Evolutionary conservation across 129 eudicot species (phyloP), one percentile per base, ranked within the genome.

Genomic region (Calendula officinalis): DNA sequence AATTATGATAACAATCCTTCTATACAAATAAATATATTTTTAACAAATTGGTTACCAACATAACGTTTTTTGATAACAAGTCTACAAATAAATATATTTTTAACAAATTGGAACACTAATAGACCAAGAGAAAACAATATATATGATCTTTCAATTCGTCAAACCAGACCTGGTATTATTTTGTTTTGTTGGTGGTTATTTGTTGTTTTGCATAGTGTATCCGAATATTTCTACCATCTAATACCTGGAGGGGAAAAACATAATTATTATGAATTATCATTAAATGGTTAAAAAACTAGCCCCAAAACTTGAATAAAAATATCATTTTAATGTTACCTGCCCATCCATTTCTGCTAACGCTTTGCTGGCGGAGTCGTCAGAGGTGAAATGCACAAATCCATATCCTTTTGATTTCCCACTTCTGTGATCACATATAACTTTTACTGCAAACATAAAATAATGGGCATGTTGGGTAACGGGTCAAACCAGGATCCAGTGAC

Each of bases 331-430:
- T 39, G 16, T 66, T 62, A 88, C 94, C 81, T 77, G 83, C 39
- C 84, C 89, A 60, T 85, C 66, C 89, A 85, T 84, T 77, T 82
- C 87, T 63, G 60, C 64, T n/a, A 88, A 75, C 70, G 94, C 96
- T 82, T 81, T 72, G 74, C n/a, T 73, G 42, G 96, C 89, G n/a
- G 80, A 73, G 35, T 66, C 64, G 63, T 84, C 82, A 56, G 80
- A 66, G 40, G 67, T 51, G 58, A 77, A 85, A 38, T 73, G 62
- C 75, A 85, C 90, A 67, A 88, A 85, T 67, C 90, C 94, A 70
- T 85, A 85, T 35, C 94, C 94, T 70, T 74, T 83, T 39, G 94
- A 88, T 76, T 76, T 82, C 40, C 89, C 89, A 74, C 79, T 82
- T 60, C 69, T 83, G 62, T 81, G 89, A 70, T 88, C 71, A 62